Evolutionary conservation across 2,329 filamentous ascomycete species (phyloP), one percentile per base, ranked within the genome.

Genomic region (Madurella fahalii): DNA sequence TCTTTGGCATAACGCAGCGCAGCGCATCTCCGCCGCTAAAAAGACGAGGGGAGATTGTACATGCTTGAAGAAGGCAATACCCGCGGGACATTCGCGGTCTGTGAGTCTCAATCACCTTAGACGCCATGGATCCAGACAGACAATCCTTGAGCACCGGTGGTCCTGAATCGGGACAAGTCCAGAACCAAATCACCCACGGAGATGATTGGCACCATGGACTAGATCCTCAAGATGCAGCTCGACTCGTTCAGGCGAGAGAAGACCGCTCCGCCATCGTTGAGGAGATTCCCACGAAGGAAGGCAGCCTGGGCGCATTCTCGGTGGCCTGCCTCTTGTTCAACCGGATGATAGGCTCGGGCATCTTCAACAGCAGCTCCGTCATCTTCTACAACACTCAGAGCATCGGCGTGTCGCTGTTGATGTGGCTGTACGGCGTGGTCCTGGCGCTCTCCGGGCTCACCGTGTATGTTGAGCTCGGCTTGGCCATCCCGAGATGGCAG

Each of bases 371-470:
- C 48, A 42, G 48, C 32, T 45, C 58, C 0, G 53, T 57, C 5
- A 43, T 60, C 9, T 60, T 58, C 18, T 56, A 48, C 42, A 58
- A 58, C 53, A 60, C 58, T 2, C 58, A 60, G 43, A 60, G 58
- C 49, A 51, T 60, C 7, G 56, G 56, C 17, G 44, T 47, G 1
- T 50, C 53, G 16, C 11, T 60, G 11, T 18, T 60, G 7, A 37
- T 60, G 7, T 60, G 58, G 58, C 20, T 58, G 13, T 56, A 49
- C 25, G 58, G 58, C 11, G 41, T 45, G 25, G n/a, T 13, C 16
- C 43, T 53, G n/a, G 45, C 53, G 2, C 12, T 60, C 9, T 58
- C 58, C 1, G 58, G 58, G 5, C 32, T 50, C 4, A 17, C 57
- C 9, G 20, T 58, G 39, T 60, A 60, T 42, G 54, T 58, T 20